Conservation (phyloP, 495 filamentous ascomycete species). For the Hypoxylon subgilvum region DNA sequence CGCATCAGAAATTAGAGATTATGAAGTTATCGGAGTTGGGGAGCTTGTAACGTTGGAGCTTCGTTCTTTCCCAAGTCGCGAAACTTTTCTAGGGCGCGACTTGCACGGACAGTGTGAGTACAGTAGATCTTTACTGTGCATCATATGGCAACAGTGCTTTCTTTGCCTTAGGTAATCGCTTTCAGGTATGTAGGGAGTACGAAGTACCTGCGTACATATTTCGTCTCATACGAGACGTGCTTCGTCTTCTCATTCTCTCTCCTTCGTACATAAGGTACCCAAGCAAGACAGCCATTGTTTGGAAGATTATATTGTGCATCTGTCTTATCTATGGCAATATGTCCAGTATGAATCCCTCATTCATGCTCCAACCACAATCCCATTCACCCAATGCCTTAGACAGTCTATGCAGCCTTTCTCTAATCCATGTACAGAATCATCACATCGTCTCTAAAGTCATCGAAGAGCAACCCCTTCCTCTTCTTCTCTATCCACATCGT, state of each 20-base stretch:
- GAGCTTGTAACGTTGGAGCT: conserved; percentile 32
- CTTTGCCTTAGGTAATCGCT: neutral
- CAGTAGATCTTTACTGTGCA: conserved; percentile 7
- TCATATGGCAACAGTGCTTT: neutral
- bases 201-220: too few species aligned
- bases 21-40: conserved; percentile 19
- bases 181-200: neutral
- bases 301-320: too few species aligned
- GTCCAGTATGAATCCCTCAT: too few species aligned
- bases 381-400: too few species aligned
- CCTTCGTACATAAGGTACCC: too few species aligned
- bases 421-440: neutral
- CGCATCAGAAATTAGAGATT: conserved; percentile 21
- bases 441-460: conserved; percentile 11
- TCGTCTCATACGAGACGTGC: too few species aligned
- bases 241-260: too few species aligned
- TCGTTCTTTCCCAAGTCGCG: conserved; percentile 24
- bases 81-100: conserved; percentile 45
- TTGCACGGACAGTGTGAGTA: conserved; percentile 23
- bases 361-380: too few species aligned
- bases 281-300: too few species aligned
- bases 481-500: conserved; percentile 20
- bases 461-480: conserved; percentile 23
- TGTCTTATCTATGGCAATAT: too few species aligned
- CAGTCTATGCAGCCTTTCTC: too few species aligned